Evolutionary conservation across 352 stramenopile genomes (phyloP), one percentile per base, ranked within the genome.

Genomic region (Pythium brassicae): DNA sequence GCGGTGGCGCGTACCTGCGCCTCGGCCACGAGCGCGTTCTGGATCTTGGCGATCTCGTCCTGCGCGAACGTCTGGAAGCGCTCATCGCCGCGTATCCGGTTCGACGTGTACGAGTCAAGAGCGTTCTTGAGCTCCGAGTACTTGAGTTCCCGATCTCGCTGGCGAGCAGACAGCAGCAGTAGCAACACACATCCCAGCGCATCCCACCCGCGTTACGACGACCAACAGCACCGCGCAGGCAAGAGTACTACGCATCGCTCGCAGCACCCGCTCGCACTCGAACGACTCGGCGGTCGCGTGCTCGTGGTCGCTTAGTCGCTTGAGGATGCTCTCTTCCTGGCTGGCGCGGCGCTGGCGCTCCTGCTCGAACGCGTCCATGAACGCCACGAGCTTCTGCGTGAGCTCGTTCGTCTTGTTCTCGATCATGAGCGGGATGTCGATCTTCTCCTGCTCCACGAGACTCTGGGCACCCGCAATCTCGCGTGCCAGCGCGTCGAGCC

Each of bases 271-370:
- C 53, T 91, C 80, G 23, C 68, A 64, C 55, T 87, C 76, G 27
- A 92, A 91, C 9, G 84, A 72, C 63, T 92, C 82, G n/a, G 73
- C 65, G 7, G 76, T 87, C 2, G 70, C 63, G 52, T 92, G 78
- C 32, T 95, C 85, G 62, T 97, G 86, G 56, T 95, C 78, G 55
- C 88, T 86, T 32, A 98, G 73, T 12, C 95, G 89, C 71, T 97
- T 96, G 47, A 97, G 71, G 59, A 98, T 85, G 66, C 74, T 68
- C n/a, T 89, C 89, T 55, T 98, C 92, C 40, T 96, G 76, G 19
- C 74, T 74, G 5, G 90, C 68, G 20, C 92, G 76, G 52, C 91
- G 74, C 55, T 72, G 83, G 11, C 88, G 78, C 60, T 98, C 94
- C 6, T 83, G 72, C 44, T 96, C 76, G 47, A 97, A 95, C 34